Percentiles rank a stretch among this genome's conserved stretches.
Evolutionary conservation across 108 stramenopile species (phyloP).

Genomic region (Stephanodiscus triporus): DNA sequence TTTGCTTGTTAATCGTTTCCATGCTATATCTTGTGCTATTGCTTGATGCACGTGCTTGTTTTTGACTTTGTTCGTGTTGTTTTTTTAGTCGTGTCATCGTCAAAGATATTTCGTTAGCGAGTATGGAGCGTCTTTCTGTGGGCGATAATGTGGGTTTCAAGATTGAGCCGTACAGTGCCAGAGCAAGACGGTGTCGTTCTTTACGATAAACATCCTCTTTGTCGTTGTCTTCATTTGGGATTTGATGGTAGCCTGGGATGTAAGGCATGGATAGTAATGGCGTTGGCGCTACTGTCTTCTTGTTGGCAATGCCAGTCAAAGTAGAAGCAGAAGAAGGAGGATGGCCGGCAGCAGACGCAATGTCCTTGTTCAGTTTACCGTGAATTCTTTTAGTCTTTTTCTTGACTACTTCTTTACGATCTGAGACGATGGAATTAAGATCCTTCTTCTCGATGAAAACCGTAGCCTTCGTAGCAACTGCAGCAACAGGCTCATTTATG

Average conservation of each 20-base stretch:
- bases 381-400: too few relatives aligned
- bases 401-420: slow-evolving; percentile 3
- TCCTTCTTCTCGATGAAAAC: too few relatives aligned
- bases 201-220: neutral
- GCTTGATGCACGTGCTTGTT: neutral
- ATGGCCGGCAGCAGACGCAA: too few relatives aligned
- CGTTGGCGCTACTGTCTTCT: neutral
- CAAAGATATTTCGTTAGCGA: slow-evolving; percentile 37
- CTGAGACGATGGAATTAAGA: neutral
- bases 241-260: slow-evolving; percentile 11
- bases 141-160: slow-evolving; percentile 25
- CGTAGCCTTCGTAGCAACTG: too few relatives aligned
- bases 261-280: slow-evolving; percentile 5
- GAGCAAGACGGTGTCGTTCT: slow-evolving; percentile 9
- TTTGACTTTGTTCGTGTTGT: slow-evolving; percentile 14
- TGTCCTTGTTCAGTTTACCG: slow-evolving; percentile 13
- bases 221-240: neutral
- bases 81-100: slow-evolving; percentile 23
- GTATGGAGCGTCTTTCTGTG: slow-evolving; percentile 30
- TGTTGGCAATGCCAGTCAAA: too few relatives aligned
- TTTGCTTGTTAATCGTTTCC: neutral
- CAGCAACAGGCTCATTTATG: too few relatives aligned
- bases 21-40: neutral
- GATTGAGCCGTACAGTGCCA: neutral
- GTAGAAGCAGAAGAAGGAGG: too few relatives aligned